Percentiles rank a stretch among this genome's conserved stretches.
phyloP scores from a whole-genome alignment of 2,329 filamentous ascomycete species.

The Monilinia vaccinii-corymbosi region DNA sequence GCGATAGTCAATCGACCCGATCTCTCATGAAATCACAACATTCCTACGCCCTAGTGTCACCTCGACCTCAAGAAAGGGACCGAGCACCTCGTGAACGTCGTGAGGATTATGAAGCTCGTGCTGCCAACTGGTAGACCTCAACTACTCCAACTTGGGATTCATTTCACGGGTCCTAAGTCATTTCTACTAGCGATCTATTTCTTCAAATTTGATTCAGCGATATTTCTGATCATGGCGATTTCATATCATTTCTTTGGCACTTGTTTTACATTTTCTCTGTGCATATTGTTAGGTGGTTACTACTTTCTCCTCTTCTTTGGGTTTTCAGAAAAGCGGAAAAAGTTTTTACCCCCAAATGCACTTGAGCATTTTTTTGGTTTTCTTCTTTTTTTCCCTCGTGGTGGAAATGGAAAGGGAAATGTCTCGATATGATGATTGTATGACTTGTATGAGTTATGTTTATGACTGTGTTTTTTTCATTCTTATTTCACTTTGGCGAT shows the following conservation, averaged over 20 bases:
- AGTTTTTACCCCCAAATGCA: slow-evolving; percentile 24
- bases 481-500: slow-evolving; percentile 6
- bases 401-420: slow-evolving; percentile 9
- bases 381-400: slow-evolving; percentile 8
- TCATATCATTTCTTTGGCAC: slow-evolving; percentile 14
- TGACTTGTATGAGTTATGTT: slow-evolving; percentile 25
- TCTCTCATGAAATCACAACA: slow-evolving; percentile 19
- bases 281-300: slow-evolving; percentile 18
- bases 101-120: slow-evolving; percentile 6
- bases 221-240: slow-evolving; percentile 13
- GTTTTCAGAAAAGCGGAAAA: slow-evolving; percentile 22
- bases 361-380: neutral
- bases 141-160: slow-evolving; percentile 8
- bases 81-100: slow-evolving; percentile 5
- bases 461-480: slow-evolving; percentile 22
- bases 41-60: slow-evolving; percentile 19
- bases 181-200: slow-evolving; percentile 16
- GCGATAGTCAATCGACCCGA: slow-evolving; percentile 13
- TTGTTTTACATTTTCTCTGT: slow-evolving; percentile 17
- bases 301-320: slow-evolving; percentile 17
- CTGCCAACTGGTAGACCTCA: neutral
- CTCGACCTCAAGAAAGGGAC: slow-evolving; percentile 10
- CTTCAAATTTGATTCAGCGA: slow-evolving; percentile 18
- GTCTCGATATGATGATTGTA: slow-evolving; percentile 26
- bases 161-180: slow-evolving; percentile 8